A percentile compares a stretch with the other conserved stretches of the same genome.
These are phyloP conservation scores for Fusarium sp. DNA, from an alignment of 2,329 filamentous ascomycete species.

Conservation along the genomic window DNA sequence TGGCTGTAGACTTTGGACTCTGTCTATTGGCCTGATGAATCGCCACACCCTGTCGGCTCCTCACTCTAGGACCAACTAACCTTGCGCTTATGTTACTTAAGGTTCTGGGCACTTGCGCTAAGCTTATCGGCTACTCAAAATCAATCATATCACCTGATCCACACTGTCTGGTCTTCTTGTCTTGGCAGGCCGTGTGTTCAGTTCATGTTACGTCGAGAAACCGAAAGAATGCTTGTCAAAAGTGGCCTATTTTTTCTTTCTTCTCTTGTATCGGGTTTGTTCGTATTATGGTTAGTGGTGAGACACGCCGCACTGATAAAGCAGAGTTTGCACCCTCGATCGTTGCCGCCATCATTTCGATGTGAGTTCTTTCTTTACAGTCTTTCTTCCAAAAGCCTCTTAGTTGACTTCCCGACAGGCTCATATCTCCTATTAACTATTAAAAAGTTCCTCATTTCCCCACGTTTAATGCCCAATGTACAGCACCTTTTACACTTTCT, in stretches of 20 bases:
- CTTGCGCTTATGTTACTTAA: conserved; percentile 39
- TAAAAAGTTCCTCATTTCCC: neutral
- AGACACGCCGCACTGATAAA: conserved; percentile 7
- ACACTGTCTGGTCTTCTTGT: neutral
- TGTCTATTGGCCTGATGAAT: conserved; percentile 21
- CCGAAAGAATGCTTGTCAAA: neutral
- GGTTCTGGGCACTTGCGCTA: conserved; percentile 37
- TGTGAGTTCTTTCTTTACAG: neutral
- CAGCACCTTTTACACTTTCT: neutral
- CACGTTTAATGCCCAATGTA: neutral
- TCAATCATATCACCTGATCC: conserved; percentile 20
- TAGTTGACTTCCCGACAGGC: neutral
- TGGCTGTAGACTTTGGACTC: conserved; percentile 8
- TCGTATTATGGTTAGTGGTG: neutral
- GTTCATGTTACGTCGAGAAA: conserved; percentile 9
- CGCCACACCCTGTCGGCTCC: conserved; percentile 6
- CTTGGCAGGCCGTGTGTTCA: conserved; percentile 17
- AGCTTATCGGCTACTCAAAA: conserved; percentile 38
- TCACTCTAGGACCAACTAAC: conserved; percentile 15
- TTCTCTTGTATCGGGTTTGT: neutral
- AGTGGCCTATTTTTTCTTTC: neutral
- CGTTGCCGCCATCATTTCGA: neutral
- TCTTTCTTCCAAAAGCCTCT: neutral
- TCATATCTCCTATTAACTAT: neutral
- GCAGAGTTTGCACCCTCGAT: neutral